A percentile compares a stretch with the other conserved stretches of the same genome.
These are phyloP conservation scores for Solanum pinnatisectum DNA, from an alignment of 257 asterid genomes.

Conservation along the genomic window DNA sequence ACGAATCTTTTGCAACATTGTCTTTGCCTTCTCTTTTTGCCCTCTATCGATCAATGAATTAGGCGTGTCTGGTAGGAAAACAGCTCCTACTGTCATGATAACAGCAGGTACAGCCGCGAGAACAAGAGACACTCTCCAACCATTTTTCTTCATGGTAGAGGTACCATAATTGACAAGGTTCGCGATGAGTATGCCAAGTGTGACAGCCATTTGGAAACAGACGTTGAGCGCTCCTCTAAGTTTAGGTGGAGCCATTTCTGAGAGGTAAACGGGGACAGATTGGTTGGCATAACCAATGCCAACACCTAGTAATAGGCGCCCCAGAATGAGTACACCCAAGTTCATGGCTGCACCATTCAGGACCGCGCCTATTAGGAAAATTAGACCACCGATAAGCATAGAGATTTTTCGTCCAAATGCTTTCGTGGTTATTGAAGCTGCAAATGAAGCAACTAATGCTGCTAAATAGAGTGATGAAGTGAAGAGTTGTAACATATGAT, in stretches of 20 bases:
- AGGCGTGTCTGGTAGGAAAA: slow-evolving; percentile 78
- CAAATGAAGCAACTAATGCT: slow-evolving; percentile 53
- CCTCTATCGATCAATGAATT: slow-evolving; percentile 83
- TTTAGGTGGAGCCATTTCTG: slow-evolving; percentile 64
- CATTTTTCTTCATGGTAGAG: slow-evolving; percentile 40
- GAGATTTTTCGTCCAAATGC: slow-evolving; percentile 54
- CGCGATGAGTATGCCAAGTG: slow-evolving; percentile 50
- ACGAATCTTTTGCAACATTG: slow-evolving; percentile 38
- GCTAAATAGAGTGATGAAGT: slow-evolving; percentile 84
- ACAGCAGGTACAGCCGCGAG: slow-evolving; percentile 78
- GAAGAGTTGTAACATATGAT: slow-evolving; percentile 52
- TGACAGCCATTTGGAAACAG: slow-evolving; percentile 47
- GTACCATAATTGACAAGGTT: slow-evolving; percentile 39
- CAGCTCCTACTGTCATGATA: slow-evolving; percentile 51
- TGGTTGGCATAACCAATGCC: slow-evolving; percentile 91
- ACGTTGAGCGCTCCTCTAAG: slow-evolving; percentile 61
- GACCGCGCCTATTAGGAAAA: slow-evolving; percentile 66
- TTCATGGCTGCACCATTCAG: slow-evolving; percentile 55
- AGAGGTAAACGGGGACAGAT: slow-evolving; percentile 45
- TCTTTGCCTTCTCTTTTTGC: slow-evolving; percentile 31
- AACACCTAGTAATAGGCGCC: slow-evolving; percentile 69
- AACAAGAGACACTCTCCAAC: slow-evolving; percentile 75
- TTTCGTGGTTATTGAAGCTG: slow-evolving; percentile 56
- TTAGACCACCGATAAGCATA: slow-evolving; percentile 64
- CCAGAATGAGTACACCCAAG: slow-evolving; percentile 59